Conservation (phyloP, 768 basidiomycete species). For the Termitomyces sp. region DNA sequence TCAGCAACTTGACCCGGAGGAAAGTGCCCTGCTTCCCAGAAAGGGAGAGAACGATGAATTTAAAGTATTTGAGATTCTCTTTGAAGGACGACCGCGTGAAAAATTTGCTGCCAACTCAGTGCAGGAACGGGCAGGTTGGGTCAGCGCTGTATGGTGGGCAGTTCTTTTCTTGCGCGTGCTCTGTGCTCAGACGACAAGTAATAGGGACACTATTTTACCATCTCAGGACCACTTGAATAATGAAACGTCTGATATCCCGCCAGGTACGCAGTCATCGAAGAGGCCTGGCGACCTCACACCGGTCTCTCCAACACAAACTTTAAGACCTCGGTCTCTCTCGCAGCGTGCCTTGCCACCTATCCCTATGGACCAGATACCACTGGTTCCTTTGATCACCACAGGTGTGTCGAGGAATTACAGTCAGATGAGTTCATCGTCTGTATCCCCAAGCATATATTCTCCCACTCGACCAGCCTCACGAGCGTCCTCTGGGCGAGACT, state of each 20-base stretch:
- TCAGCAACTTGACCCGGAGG: conserved; percentile 35
- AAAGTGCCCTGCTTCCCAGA: conserved; percentile 35
- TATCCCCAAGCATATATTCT: conserved; percentile 22
- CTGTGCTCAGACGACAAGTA: neutral
- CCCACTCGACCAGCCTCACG: conserved; percentile 17
- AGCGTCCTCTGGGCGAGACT: conserved; percentile 9
- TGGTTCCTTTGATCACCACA: neutral
- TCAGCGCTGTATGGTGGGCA: conserved; percentile 67
- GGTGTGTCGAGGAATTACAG: neutral
- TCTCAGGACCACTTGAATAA: conserved; percentile 16
- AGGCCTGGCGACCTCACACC: neutral
- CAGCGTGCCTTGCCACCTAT: conserved; percentile 27
- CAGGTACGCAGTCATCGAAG: neutral
- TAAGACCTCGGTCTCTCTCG: conserved; percentile 14
- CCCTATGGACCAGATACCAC: conserved; percentile 13
- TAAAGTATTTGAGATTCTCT: conserved; percentile 61
- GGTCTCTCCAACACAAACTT: neutral
- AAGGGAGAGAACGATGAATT: conserved; percentile 31
- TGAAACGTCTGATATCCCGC: neutral
- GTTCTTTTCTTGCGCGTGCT: neutral
- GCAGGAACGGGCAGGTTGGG: conserved; percentile 65
- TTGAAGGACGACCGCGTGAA: conserved; percentile 45
- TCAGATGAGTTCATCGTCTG: conserved; percentile 7
- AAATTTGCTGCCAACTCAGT: conserved; percentile 58
- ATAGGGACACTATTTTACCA: conserved; percentile 56